Percentiles rank a stretch among this genome's conserved stretches.
These are phyloP conservation scores for Prunus armeniaca DNA, from an alignment of 306 rosid species.

Conservation along the genomic window DNA sequence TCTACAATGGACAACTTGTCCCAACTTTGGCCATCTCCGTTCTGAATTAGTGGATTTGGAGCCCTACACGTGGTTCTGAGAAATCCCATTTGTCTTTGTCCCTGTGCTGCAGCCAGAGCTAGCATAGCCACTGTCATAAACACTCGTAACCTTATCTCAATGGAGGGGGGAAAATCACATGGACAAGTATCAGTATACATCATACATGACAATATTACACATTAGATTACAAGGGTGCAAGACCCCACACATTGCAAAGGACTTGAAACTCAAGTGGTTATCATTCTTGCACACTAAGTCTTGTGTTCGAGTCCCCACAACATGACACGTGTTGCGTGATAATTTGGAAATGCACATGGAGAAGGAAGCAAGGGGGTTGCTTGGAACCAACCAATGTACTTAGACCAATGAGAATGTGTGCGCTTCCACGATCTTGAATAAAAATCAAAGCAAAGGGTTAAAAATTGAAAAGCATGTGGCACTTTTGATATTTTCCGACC, in stretches of 20 bases:
- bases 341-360: not conserved
- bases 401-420: slow-evolving; percentile 9
- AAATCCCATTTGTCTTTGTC: not conserved
- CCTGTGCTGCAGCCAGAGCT: not conserved
- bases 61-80: slow-evolving; percentile 23
- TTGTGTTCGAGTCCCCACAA: too few species aligned
- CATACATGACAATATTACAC: not conserved
- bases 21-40: slow-evolving; percentile 18
- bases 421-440: not conserved
- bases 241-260: not conserved
- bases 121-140: not conserved
- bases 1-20: slow-evolving; percentile 21
- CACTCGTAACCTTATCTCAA: not conserved
- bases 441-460: not conserved
- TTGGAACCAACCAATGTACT: not conserved
- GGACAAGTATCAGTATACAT: not conserved
- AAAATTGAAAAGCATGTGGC: not conserved
- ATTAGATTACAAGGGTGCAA: not conserved
- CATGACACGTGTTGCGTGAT: too few species aligned
- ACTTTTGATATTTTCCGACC: not conserved
- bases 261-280: too few species aligned
- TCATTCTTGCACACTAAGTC: too few species aligned
- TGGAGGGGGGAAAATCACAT: not conserved
- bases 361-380: not conserved
- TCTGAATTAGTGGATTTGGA: not conserved